Evolutionary conservation across 768 basidiomycete genomes (phyloP).

Genomic region (Tylopilus vinaceipallidus): DNA sequence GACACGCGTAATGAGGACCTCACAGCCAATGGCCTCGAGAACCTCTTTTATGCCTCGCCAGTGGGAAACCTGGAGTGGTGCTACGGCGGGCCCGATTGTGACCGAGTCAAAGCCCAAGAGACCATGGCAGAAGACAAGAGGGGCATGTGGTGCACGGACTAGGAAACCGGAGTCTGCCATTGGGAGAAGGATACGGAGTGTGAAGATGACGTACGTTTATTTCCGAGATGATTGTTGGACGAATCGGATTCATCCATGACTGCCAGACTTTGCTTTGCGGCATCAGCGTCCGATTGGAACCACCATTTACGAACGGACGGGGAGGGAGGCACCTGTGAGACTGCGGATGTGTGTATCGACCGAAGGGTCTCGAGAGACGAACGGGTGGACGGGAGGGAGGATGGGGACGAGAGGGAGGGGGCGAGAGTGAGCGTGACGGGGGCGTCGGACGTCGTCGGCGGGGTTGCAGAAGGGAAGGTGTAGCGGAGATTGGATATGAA

Average conservation of each 20-base stretch:
- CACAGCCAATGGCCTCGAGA: constrained; percentile 80
- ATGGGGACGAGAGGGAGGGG: constrained; percentile 18
- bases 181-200: not conserved
- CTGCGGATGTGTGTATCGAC: constrained; percentile 34
- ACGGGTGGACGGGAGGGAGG: constrained; percentile 30
- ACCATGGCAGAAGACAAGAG: constrained; percentile 94
- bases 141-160: constrained; percentile 80
- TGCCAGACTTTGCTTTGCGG: constrained; percentile 42
- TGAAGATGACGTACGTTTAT: constrained; percentile 56
- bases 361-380: constrained; percentile 63
- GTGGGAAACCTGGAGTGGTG: constrained; percentile 84
- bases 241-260: constrained; percentile 49
- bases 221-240: constrained; percentile 37
- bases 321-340: constrained; percentile 26
- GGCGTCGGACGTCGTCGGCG: constrained; percentile 39
- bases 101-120: constrained; percentile 87
- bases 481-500: constrained; percentile 55
- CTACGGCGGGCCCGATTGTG: constrained; percentile 72
- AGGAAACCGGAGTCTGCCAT: constrained; percentile 2
- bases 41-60: constrained; percentile 98
- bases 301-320: constrained; percentile 42
- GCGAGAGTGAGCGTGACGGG: constrained; percentile 11
- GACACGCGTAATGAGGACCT: constrained; percentile 91
- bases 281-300: constrained; percentile 42
- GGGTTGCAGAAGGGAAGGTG: constrained; percentile 61